Evolutionary conservation across 23 red algal genomes (phyloP).

Genomic region (Cyanidium caldarium): DNA sequence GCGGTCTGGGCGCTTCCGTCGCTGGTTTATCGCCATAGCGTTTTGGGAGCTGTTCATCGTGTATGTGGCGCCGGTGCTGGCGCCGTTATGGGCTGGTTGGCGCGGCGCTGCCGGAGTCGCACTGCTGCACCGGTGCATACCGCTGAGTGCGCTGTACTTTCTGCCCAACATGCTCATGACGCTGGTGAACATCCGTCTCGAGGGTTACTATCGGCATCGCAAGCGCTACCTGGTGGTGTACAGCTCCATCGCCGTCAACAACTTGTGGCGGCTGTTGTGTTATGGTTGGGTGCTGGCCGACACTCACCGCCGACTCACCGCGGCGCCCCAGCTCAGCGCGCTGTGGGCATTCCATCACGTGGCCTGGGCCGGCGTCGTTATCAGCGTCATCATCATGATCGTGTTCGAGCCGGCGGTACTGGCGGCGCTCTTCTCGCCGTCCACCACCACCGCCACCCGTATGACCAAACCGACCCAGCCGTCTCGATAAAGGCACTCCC

Average conservation of each 20-base stretch:
- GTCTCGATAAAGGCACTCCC: too few relatives aligned
- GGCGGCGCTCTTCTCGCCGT: too few relatives aligned
- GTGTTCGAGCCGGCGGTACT: not conserved
- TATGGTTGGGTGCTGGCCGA: not conserved
- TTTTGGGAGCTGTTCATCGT: not conserved
- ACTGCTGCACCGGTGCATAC: not conserved
- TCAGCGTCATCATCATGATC: conserved; percentile 1
- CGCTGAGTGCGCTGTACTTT: not conserved
- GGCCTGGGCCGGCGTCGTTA: not conserved
- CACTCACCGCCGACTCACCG: not conserved
- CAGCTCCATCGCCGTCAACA: conserved; percentile 1
- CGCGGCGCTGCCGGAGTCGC: not conserved
- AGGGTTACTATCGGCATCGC: not conserved
- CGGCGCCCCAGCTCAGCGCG: not conserved
- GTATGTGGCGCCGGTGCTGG: not conserved
- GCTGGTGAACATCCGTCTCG: not conserved
- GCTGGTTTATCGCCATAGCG: not conserved
- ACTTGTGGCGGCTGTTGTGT: not conserved
- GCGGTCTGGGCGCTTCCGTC: not conserved
- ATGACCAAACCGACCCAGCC: too few relatives aligned
- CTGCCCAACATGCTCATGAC: conserved; percentile 5
- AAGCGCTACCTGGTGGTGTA: not conserved
- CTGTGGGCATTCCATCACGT: not conserved
- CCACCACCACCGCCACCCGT: too few relatives aligned
- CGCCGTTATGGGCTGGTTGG: not conserved